Evolutionary conservation across 1,284 basidiomycete species (phyloP).

Genomic region (Tylopilus sp.): DNA sequence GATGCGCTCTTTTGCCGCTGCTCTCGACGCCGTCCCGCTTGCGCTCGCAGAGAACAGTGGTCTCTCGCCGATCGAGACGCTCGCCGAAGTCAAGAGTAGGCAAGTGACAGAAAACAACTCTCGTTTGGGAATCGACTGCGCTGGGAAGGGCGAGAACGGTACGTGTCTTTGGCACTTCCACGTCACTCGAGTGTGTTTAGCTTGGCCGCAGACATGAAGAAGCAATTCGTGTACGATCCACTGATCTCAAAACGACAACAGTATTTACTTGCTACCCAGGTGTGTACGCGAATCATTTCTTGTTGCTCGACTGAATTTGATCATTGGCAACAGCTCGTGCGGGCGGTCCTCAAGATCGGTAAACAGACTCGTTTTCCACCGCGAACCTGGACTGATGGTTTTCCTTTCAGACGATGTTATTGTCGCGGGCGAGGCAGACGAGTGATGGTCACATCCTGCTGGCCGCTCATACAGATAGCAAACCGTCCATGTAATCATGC

Average conservation of each 20-base stretch:
- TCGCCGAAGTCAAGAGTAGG: conserved; percentile 90
- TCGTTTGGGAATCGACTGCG: conserved; percentile 90
- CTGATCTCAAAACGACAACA: conserved; percentile 97
- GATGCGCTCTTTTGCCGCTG: conserved; percentile 96
- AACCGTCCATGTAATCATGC: conserved; percentile 27
- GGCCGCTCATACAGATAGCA: conserved; percentile 18
- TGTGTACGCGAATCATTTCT: conserved; percentile 34
- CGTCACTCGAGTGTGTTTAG: not conserved
- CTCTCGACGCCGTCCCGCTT: conserved; percentile 89
- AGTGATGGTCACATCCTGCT: conserved; percentile 19
- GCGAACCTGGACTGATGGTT: conserved; percentile 1
- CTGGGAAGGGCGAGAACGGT: conserved; percentile 84
- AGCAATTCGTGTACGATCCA: conserved; percentile 96
- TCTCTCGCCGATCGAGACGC: conserved; percentile 92
- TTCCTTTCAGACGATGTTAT: conserved; percentile 30
- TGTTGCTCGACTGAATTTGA: not conserved
- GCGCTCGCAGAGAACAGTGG: conserved; percentile 98
- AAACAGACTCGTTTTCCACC: conserved; percentile 3
- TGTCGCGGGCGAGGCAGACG: conserved; percentile 30
- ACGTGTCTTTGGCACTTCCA: conserved; percentile 27
- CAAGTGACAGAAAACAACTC: conserved; percentile 89
- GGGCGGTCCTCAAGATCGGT: conserved; percentile 36
- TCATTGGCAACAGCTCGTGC: conserved; percentile 28
- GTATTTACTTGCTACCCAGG: conserved; percentile 95
- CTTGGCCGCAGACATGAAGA: conserved; percentile 83